Conservation (phyloP, 2,329 filamentous ascomycete genomes). For the Aspergillus aculeatinus region DNA sequence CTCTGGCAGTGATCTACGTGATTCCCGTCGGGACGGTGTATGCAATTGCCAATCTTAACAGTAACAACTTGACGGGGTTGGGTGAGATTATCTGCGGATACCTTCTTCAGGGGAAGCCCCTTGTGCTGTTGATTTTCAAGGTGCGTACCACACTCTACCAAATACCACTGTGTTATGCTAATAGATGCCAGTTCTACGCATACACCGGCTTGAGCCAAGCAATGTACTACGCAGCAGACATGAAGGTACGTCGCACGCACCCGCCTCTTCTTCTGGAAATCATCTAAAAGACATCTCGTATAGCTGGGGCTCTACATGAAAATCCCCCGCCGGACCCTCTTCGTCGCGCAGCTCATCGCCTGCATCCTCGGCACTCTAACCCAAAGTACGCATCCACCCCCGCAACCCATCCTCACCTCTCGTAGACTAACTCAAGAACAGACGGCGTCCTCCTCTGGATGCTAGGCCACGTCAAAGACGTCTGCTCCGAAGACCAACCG, state of each 20-base stretch:
- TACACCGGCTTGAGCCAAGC: conserved; percentile 57
- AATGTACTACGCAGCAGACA: conserved; percentile 48
- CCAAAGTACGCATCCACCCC: conserved; percentile 27
- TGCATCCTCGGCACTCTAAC: conserved; percentile 47
- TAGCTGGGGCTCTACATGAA: conserved; percentile 52
- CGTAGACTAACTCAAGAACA: conserved; percentile 31
- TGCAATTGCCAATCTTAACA: conserved; percentile 42
- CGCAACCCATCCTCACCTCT: not conserved
- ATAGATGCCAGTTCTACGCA: conserved; percentile 55
- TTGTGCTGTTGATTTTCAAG: conserved; percentile 44
- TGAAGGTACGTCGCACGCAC: conserved; percentile 52
- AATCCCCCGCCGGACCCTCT: conserved; percentile 47
- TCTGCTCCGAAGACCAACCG: conserved; percentile 41
- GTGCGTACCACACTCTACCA: not conserved
- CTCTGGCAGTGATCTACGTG: conserved; percentile 42
- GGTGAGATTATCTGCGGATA: conserved; percentile 45
- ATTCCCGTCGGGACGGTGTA: conserved; percentile 44
- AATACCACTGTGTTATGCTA: conserved; percentile 45
- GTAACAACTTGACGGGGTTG: conserved; percentile 42
- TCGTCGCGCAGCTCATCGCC: conserved; percentile 49
- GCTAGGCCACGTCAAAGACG: conserved; percentile 37
- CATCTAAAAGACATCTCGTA: not conserved
- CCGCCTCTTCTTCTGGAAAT: not conserved
- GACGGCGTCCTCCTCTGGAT: conserved; percentile 33
- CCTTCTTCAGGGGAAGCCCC: conserved; percentile 40